Conservation (phyloP, 345 rosid species). For the Iberis pinnata region DNA sequence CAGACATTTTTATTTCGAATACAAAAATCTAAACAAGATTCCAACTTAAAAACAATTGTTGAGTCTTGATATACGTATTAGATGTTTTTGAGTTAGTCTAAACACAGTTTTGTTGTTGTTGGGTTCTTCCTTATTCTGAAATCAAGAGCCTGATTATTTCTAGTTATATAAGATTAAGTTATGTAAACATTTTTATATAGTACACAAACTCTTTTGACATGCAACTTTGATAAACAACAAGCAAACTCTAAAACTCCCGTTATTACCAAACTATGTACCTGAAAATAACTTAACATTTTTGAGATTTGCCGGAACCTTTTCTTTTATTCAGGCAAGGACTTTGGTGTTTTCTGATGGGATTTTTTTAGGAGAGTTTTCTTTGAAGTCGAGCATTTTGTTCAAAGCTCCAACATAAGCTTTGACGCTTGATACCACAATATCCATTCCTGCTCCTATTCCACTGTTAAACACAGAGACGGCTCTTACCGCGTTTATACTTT, state of each 20-base stretch:
- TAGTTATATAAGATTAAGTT: constrained; percentile 7
- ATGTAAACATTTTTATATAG: background rate
- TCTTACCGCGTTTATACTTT: background rate
- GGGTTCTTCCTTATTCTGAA: too few species aligned
- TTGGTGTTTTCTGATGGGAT: constrained; percentile 27
- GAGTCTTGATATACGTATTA: too few species aligned
- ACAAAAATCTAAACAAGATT: too few species aligned
- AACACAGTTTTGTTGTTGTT: too few species aligned
- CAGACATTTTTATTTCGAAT: too few species aligned
- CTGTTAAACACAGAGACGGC: constrained; percentile 29
- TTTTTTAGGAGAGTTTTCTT: constrained; percentile 26
- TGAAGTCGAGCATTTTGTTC: constrained; percentile 81
- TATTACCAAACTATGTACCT: constrained; percentile 21
- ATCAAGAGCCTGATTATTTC: background rate
- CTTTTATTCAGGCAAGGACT: constrained; percentile 39
- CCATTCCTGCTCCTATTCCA: constrained; percentile 83
- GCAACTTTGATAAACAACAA: background rate
- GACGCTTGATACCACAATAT: constrained; percentile 84
- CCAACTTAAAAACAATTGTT: too few species aligned
- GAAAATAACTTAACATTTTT: constrained; percentile 1
- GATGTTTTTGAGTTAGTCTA: too few species aligned
- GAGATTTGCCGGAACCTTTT: background rate
- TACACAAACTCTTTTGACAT: constrained; percentile 11
- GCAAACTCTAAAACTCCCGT: background rate
- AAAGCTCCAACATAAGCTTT: constrained; percentile 80